These are phyloP conservation scores for Ophiocordyceps australis DNA, from an alignment of 2,329 filamentous ascomycete genomes.

Conservation along the genomic window DNA sequence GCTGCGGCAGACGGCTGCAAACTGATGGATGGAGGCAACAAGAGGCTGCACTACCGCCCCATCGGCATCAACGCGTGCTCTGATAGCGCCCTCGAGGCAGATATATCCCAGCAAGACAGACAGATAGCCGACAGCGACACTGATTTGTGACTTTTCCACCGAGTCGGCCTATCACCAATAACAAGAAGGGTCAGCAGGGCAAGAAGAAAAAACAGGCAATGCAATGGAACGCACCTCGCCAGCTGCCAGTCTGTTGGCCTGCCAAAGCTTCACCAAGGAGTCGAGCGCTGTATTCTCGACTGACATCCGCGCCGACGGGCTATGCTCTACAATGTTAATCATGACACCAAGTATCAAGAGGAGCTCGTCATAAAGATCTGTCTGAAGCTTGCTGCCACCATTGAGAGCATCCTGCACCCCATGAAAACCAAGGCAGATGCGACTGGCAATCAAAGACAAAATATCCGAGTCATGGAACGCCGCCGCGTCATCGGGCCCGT, in stretches of 20 bases:
- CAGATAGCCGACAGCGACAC: slow-evolving; percentile 75
- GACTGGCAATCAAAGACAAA: slow-evolving; percentile 25
- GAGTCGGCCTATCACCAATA: slow-evolving; percentile 37
- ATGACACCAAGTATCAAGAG: slow-evolving; percentile 65
- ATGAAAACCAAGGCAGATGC: slow-evolving; percentile 32
- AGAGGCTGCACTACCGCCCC: slow-evolving; percentile 23
- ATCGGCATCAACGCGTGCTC: slow-evolving; percentile 21
- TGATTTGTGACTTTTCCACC: slow-evolving; percentile 56
- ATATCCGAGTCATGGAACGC: slow-evolving; percentile 46
- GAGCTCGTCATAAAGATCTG: slow-evolving; percentile 45
- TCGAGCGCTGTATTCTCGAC: slow-evolving; percentile 27
- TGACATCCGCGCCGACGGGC: slow-evolving; percentile 35
- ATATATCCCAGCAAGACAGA: slow-evolving; percentile 72
- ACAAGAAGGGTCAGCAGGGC: background rate
- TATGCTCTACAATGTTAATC: slow-evolving; percentile 78
- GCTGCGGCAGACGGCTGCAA: slow-evolving; percentile 30
- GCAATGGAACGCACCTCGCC: slow-evolving; percentile 40
- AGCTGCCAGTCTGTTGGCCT: slow-evolving; percentile 45
- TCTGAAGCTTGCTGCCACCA: slow-evolving; percentile 27
- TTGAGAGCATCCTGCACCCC: slow-evolving; percentile 27
- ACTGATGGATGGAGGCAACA: slow-evolving; percentile 34
- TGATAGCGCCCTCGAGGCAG: slow-evolving; percentile 34
- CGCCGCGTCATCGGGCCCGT: slow-evolving; percentile 57
- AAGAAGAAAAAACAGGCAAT: no score
- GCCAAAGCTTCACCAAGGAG: slow-evolving; percentile 44